Percentiles rank a stretch among this genome's conserved stretches.
phyloP scores from a whole-genome alignment of 768 basidiomycete species.

The Rhodosporidiobolus odoratus region DNA sequence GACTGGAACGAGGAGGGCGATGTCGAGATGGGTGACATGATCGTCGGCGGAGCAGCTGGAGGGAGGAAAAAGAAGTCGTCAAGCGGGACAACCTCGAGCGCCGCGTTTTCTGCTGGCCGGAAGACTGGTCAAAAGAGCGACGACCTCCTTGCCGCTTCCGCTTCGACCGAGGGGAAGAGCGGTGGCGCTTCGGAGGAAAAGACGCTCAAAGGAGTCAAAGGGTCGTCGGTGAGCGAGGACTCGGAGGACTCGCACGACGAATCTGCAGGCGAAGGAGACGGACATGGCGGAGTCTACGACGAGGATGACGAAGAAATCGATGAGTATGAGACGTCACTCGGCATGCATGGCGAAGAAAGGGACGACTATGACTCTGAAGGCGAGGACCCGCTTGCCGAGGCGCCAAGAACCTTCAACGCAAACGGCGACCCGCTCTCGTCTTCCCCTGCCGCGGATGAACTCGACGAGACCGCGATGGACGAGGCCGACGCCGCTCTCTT shows the following conservation, averaged over 20 bases:
- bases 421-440: slow-evolving; percentile 18
- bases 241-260: slow-evolving; percentile 13
- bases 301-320: slow-evolving; percentile 35
- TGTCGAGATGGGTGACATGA: not conserved
- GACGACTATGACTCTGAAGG: slow-evolving; percentile 26
- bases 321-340: slow-evolving; percentile 29
- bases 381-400: not conserved
- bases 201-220: too few relatives aligned
- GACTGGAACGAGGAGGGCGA: not conserved
- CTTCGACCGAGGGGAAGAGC: too few relatives aligned
- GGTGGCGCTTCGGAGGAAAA: too few relatives aligned
- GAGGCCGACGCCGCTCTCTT: slow-evolving; percentile 19
- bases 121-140: too few relatives aligned
- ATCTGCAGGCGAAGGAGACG: slow-evolving; percentile 16
- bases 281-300: not conserved
- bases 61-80: too few relatives aligned
- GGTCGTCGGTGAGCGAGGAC: slow-evolving; percentile 20
- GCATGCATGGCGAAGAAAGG: slow-evolving; percentile 27
- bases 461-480: slow-evolving; percentile 7
- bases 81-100: too few relatives aligned
- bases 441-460: not conserved
- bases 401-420: slow-evolving; percentile 25
- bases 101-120: too few relatives aligned
- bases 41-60: too few relatives aligned
- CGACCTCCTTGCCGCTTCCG: too few relatives aligned